Evolutionary conservation across 768 basidiomycete genomes (phyloP).

Genomic region (Lentinula sp.): DNA sequence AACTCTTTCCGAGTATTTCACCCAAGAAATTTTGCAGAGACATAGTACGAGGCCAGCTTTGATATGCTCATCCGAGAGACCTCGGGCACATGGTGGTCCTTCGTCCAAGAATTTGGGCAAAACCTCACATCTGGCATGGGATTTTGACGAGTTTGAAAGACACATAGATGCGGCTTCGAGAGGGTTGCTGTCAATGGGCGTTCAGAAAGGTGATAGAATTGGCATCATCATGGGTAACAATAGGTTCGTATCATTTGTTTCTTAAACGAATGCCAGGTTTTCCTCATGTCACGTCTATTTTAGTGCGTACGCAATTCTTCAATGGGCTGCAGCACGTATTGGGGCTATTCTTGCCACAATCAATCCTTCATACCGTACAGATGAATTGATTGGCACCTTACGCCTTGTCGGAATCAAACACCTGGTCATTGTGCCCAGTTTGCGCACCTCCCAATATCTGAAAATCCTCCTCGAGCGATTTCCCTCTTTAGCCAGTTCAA

Average conservation of each 20-base stretch:
- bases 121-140: constrained; percentile 60
- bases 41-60: constrained; percentile 53
- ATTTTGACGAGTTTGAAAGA: constrained; percentile 61
- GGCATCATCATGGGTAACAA: constrained; percentile 83
- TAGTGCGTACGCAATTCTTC: constrained; percentile 74
- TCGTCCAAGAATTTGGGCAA: constrained; percentile 41
- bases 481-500: constrained; percentile 43
- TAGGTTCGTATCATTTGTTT: constrained; percentile 40
- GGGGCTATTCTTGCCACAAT: constrained; percentile 82
- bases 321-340: constrained; percentile 83
- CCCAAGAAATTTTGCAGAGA: constrained; percentile 43
- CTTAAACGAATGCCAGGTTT: background rate
- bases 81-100: constrained; percentile 58
- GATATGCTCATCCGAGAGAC: constrained; percentile 54
- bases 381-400: constrained; percentile 58
- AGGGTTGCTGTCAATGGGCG: constrained; percentile 63
- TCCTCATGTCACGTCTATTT: background rate
- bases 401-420: constrained; percentile 61
- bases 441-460: constrained; percentile 62
- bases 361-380: constrained; percentile 72
- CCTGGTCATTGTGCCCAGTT: constrained; percentile 64
- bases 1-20: constrained; percentile 54
- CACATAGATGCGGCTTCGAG: constrained; percentile 65
- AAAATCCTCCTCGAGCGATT: constrained; percentile 51
- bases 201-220: constrained; percentile 70